phyloP scores from a whole-genome alignment of 2,329 filamentous ascomycete species.

The Nothophoma quercina region DNA sequence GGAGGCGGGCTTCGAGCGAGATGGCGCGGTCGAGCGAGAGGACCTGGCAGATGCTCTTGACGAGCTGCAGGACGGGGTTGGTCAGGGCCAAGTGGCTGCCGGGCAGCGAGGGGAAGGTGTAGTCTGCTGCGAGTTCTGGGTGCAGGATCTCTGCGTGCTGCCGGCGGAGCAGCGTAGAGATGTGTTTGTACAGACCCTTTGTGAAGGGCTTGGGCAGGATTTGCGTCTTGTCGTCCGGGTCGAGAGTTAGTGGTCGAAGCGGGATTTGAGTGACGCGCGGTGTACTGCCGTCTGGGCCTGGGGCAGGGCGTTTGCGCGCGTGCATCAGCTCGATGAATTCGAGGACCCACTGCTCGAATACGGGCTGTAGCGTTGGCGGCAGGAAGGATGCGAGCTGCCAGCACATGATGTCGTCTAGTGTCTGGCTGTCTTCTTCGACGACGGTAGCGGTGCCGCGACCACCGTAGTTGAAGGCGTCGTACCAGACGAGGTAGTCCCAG shows the following conservation, averaged over 20 bases:
- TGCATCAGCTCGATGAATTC: constrained; percentile 98
- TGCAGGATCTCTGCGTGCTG: constrained; percentile 91
- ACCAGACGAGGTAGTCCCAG: constrained; percentile 99
- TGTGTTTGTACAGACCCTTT: constrained; percentile 88
- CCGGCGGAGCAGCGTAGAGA: constrained; percentile 78
- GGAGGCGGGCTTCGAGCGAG: constrained; percentile 82
- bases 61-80: constrained; percentile 86
- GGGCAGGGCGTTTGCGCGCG: constrained; percentile 69
- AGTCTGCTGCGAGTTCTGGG: constrained; percentile 85
- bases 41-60: constrained; percentile 93
- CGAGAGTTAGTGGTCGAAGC: constrained; percentile 61
- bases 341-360: constrained; percentile 91
- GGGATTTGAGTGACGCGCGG: constrained; percentile 68
- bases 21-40: constrained; percentile 90
- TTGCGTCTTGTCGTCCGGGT: constrained; percentile 65
- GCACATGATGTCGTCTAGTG: constrained; percentile 92
- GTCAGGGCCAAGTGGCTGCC: constrained; percentile 68
- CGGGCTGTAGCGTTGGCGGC: constrained; percentile 77
- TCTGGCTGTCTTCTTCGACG: constrained; percentile 76
- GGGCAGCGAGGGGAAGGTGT: constrained; percentile 81
- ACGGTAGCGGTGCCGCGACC: constrained; percentile 90
- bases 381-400: constrained; percentile 96
- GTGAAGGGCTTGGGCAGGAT: constrained; percentile 85
- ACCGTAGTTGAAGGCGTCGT: constrained; percentile 98
- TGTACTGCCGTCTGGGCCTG: constrained; percentile 59